phyloP scores from a whole-genome alignment of 2,329 filamentous ascomycete genomes.

The Fonsecaea erecta region DNA sequence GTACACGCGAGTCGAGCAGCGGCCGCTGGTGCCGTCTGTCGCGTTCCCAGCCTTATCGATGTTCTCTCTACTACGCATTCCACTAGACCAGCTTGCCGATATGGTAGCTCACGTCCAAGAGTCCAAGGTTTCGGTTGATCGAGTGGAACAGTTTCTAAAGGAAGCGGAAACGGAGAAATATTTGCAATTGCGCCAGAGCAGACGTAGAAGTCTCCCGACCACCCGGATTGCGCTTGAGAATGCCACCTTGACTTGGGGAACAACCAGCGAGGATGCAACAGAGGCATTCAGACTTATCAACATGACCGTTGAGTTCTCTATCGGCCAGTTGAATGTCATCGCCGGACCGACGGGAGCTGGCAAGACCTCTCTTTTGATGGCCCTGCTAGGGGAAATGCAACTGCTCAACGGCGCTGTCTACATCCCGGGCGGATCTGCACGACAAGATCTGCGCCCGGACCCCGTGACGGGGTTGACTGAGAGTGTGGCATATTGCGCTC shows the following conservation, averaged over 20 bases:
- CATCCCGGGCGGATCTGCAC: constrained; percentile 81
- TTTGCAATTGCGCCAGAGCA: constrained; percentile 73
- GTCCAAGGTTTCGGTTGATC: constrained; percentile 93
- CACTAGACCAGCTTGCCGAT: constrained; percentile 92
- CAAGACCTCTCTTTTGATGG: constrained; percentile 96
- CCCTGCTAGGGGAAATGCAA: constrained; percentile 94
- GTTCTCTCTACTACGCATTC: constrained; percentile 90
- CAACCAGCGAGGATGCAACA: constrained; percentile 61
- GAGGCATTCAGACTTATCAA: constrained; percentile 83
- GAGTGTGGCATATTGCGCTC: constrained; percentile 93
- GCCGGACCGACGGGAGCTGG: constrained; percentile 91
- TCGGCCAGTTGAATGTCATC: constrained; percentile 89
- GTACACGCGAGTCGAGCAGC: constrained; percentile 88
- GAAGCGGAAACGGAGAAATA: constrained; percentile 98
- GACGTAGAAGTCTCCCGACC: constrained; percentile 69
- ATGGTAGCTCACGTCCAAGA: constrained; percentile 99
- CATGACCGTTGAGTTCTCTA: constrained; percentile 77
- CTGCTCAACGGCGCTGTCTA: constrained; percentile 78
- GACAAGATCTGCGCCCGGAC: constrained; percentile 81
- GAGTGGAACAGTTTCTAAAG: constrained; percentile 89
- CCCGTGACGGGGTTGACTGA: constrained; percentile 86
- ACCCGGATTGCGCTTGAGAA: constrained; percentile 82
- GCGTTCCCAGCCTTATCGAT: constrained; percentile 96
- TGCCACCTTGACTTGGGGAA: constrained; percentile 88
- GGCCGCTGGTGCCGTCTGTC: constrained; percentile 85